Evolutionary conservation across 805 yeast genomes (phyloP).

Genomic region (Kazachstania viticola): DNA sequence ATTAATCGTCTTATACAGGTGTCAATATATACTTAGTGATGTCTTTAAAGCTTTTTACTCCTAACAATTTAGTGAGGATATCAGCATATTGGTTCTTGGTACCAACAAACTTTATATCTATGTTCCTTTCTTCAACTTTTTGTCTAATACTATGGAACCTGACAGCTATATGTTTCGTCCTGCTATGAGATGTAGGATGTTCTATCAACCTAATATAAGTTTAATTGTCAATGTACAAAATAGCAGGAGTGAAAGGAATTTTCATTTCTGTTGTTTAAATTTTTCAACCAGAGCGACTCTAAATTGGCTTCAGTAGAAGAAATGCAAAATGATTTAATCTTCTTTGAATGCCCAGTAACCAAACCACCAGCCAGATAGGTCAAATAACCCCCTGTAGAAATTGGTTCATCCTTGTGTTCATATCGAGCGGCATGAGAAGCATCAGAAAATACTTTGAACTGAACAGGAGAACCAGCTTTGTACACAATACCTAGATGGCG

Average conservation of each 20-base stretch:
- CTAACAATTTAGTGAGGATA: not conserved
- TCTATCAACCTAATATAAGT: conserved; percentile 3
- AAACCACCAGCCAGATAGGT: not conserved
- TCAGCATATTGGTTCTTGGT: not conserved
- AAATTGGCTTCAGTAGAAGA: conserved; percentile 7
- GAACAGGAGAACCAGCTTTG: not conserved
- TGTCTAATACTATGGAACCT: conserved; percentile 5
- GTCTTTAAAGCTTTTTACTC: too few species aligned
- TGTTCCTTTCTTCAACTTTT: conserved; percentile 1
- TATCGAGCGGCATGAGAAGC: conserved; percentile 1
- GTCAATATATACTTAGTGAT: too few species aligned
- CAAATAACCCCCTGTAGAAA: not conserved
- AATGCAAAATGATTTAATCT: conserved; percentile 6
- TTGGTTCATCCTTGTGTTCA: not conserved
- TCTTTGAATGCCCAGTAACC: conserved; percentile 10
- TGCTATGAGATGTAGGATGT: conserved; percentile 3
- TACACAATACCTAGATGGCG: conserved; percentile 1
- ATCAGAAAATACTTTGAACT: not conserved
- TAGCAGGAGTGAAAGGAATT: not conserved
- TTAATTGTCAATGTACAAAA: conserved; percentile 3
- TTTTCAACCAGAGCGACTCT: conserved; percentile 3
- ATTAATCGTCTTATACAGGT: too few species aligned
- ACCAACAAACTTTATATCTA: not conserved
- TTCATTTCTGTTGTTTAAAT: not conserved
- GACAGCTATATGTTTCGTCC: conserved; percentile 5